Evolutionary conservation across 2,329 filamentous ascomycete species (phyloP).

Genomic region (Colletotrichum sidae): DNA sequence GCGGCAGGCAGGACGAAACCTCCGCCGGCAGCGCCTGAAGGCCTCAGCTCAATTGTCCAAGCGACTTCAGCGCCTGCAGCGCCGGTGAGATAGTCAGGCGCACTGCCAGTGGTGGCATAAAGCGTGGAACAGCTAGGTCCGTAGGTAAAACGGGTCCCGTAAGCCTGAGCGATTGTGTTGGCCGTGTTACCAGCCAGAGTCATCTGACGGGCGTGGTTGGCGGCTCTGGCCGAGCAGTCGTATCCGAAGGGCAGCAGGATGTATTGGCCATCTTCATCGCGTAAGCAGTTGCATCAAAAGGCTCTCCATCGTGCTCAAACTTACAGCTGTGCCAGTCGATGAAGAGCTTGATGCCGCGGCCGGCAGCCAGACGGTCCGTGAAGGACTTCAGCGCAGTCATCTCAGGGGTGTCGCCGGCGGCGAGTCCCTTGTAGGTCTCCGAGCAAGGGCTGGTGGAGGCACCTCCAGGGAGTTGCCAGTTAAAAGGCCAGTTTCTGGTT

Average conservation of each 20-base stretch:
- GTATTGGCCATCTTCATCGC: slow-evolving; percentile 49
- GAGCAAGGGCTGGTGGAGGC: slow-evolving; percentile 64
- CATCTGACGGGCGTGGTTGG: slow-evolving; percentile 53
- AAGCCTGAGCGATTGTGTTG: slow-evolving; percentile 47
- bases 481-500: slow-evolving; percentile 63
- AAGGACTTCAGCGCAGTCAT: slow-evolving; percentile 58
- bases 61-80: slow-evolving; percentile 48
- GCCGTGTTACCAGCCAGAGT: slow-evolving; percentile 47
- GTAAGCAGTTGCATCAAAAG: too few relatives aligned
- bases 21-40: slow-evolving; percentile 44
- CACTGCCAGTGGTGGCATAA: slow-evolving; percentile 49
- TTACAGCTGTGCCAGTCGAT: slow-evolving; percentile 59
- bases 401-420: slow-evolving; percentile 62
- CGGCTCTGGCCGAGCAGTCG: slow-evolving; percentile 52
- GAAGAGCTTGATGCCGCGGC: slow-evolving; percentile 55
- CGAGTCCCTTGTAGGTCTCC: slow-evolving; percentile 59
- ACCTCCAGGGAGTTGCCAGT: slow-evolving; percentile 62
- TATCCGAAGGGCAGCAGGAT: slow-evolving; percentile 59
- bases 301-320: too few relatives aligned
- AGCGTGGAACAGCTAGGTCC: slow-evolving; percentile 52
- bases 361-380: slow-evolving; percentile 42
- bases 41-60: slow-evolving; percentile 53
- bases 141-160: slow-evolving; percentile 48
- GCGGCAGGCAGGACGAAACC: slow-evolving; percentile 52
- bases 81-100: slow-evolving; percentile 45